Evolutionary conservation across 2,329 filamentous ascomycete genomes (phyloP).

Genomic region (Stachybotrys chlorohalonatus): DNA sequence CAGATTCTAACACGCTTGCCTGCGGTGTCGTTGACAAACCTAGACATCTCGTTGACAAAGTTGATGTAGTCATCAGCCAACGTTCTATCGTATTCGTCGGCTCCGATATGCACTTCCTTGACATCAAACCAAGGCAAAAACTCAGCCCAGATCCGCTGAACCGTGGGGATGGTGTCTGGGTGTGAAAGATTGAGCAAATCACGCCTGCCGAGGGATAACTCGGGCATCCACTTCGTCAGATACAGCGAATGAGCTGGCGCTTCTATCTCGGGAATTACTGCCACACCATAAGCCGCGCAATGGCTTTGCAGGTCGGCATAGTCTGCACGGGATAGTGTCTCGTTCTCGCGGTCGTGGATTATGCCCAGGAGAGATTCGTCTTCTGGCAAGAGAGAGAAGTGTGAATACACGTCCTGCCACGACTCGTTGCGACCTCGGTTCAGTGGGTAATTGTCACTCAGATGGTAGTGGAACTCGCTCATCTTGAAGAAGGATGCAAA

Average conservation of each 20-base stretch:
- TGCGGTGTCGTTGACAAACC: constrained; percentile 25
- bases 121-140: constrained; percentile 44
- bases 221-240: constrained; percentile 45
- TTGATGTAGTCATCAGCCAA: constrained; percentile 32
- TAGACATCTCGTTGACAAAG: constrained; percentile 41
- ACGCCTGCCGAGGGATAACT: constrained; percentile 32
- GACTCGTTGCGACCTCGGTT: constrained; percentile 28
- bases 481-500: constrained; percentile 49
- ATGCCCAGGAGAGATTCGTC: constrained; percentile 26
- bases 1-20: constrained; percentile 40
- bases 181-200: constrained; percentile 40
- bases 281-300: constrained; percentile 39
- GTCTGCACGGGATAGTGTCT: constrained; percentile 29
- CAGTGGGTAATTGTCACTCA: constrained; percentile 38
- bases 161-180: constrained; percentile 38
- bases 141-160: constrained; percentile 39
- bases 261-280: constrained; percentile 44
- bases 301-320: constrained; percentile 38
- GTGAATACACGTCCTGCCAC: constrained; percentile 35
- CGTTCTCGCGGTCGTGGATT: constrained; percentile 27
- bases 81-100: constrained; percentile 38
- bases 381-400: constrained; percentile 39
- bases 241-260: constrained; percentile 40
- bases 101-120: constrained; percentile 44
- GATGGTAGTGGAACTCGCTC: constrained; percentile 39